Conservation (phyloP, 2,329 filamentous ascomycete genomes). For the Fusarium cicatricum region DNA sequence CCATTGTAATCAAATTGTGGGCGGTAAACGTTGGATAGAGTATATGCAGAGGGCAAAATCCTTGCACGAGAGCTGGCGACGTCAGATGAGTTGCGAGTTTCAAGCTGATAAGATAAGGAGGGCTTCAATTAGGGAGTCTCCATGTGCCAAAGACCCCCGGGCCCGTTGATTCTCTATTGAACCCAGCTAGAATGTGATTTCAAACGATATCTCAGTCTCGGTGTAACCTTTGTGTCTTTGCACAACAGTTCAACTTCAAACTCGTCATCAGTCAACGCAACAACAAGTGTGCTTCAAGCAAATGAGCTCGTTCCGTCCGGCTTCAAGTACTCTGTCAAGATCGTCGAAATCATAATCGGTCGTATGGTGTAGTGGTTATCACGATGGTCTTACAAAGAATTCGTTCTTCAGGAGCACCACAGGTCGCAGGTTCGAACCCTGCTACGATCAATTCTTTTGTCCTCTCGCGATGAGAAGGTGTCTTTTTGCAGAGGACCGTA, state of each 20-base stretch:
- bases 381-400: conserved; percentile 26
- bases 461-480: background rate
- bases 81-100: conserved; percentile 32
- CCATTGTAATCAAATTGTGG: conserved; percentile 24
- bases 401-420: conserved; percentile 11
- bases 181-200: no score
- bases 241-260: no score
- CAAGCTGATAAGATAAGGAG: conserved; percentile 42
- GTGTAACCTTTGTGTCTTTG: no score
- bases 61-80: conserved; percentile 33
- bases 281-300: no score
- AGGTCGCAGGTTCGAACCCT: conserved; percentile 40
- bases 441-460: conserved; percentile 17
- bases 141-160: background rate
- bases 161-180: no score
- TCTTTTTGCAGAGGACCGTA: no score
- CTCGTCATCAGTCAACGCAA: no score
- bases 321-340: no score
- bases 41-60: conserved; percentile 24
- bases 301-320: no score
- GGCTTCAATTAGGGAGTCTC: background rate
- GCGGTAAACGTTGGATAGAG: background rate
- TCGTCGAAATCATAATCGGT: conserved; percentile 3
- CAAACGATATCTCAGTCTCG: no score
- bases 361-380: conserved; percentile 28